Percentiles rank a stretch among this genome's conserved stretches.
phyloP scores from a whole-genome alignment of 1,284 basidiomycete species.

The Entoloma clypeatum region DNA sequence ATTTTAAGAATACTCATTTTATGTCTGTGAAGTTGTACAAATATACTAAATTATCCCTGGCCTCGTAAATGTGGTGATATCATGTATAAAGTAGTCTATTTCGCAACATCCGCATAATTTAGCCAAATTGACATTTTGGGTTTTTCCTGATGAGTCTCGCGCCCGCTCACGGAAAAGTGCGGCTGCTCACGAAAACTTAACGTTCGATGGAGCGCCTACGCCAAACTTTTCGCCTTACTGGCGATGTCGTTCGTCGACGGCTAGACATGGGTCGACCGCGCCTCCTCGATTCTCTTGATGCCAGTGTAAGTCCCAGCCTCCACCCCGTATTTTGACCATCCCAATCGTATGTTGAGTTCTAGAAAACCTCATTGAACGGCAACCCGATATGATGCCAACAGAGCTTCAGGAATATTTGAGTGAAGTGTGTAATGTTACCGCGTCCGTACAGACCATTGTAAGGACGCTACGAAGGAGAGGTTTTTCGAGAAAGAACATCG shows the following conservation, averaged over 20 bases:
- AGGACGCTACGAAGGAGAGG: background rate
- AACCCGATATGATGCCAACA: background rate
- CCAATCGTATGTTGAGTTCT: background rate
- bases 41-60: too few species aligned
- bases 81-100: too few species aligned
- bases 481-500: background rate
- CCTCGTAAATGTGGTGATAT: too few species aligned
- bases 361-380: background rate
- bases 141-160: too few species aligned
- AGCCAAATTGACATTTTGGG: too few species aligned
- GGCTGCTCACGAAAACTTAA: too few species aligned
- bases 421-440: slow-evolving; percentile 1
- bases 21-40: too few species aligned
- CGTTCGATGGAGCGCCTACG: slow-evolving; percentile 1
- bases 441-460: background rate
- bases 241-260: background rate
- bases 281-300: background rate
- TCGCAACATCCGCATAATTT: too few species aligned
- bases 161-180: too few species aligned
- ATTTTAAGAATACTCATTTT: too few species aligned
- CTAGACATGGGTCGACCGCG: background rate
- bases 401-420: slow-evolving; percentile 1
- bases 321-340: background rate
- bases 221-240: background rate
- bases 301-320: background rate